Percentiles rank a stretch among this genome's conserved stretches.
phyloP scores from a whole-genome alignment of 2,329 filamentous ascomycete species.

The Blumeria graminis region DNA sequence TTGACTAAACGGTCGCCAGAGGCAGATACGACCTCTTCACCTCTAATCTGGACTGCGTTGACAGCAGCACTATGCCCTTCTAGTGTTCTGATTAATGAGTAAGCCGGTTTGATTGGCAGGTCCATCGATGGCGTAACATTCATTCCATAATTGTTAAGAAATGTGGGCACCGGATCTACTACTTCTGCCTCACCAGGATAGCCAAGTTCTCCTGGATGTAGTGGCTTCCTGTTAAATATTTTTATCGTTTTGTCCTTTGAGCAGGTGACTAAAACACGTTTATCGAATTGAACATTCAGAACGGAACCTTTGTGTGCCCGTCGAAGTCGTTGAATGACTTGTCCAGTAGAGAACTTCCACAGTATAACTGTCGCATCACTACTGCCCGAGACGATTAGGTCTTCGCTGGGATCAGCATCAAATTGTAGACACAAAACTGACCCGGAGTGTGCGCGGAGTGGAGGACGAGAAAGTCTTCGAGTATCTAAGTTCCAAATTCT shows the following conservation, averaged over 20 bases:
- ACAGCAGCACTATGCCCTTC: constrained; percentile 78
- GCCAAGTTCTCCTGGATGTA: constrained; percentile 35
- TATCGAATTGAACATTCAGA: constrained; percentile 78
- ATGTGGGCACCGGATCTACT: constrained; percentile 28
- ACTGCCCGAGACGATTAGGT: constrained; percentile 84
- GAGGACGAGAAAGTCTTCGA: constrained; percentile 47
- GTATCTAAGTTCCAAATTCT: constrained; percentile 79
- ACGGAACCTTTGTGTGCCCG: constrained; percentile 76
- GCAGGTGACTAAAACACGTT: constrained; percentile 77
- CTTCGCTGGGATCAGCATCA: constrained; percentile 65
- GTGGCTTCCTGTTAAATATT: constrained; percentile 60
- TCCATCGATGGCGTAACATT: constrained; percentile 22
- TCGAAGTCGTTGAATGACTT: constrained; percentile 51
- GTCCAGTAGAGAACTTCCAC: constrained; percentile 81
- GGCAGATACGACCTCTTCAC: constrained; percentile 72
- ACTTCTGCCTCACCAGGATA: constrained; percentile 19
- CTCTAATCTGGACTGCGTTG: constrained; percentile 81
- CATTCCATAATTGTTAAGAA: constrained; percentile 29
- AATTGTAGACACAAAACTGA: constrained; percentile 93
- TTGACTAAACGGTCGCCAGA: constrained; percentile 88
- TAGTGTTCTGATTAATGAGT: constrained; percentile 53
- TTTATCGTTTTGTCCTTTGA: constrained; percentile 97
- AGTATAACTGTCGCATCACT: constrained; percentile 79
- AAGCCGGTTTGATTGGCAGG: constrained; percentile 34
- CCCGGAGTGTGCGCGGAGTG: constrained; percentile 52